Evolutionary conservation across 371 early-diverging fungal genomes (phyloP), one percentile per base, ranked within the genome.

Genomic region (Mucor plumbeus): DNA sequence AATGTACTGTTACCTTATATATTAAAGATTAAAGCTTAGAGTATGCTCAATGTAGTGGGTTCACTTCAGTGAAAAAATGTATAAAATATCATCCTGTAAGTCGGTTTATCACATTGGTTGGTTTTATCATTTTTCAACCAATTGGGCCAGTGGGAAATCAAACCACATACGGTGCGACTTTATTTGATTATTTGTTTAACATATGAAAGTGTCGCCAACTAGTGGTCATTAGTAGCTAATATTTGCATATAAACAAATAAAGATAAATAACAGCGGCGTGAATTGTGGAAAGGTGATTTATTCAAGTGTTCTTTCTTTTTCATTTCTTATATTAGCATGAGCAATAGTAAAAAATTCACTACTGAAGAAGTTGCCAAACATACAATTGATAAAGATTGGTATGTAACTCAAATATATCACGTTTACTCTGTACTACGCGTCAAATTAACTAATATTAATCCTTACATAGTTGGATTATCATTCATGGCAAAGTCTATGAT

Each of bases 401-500:
- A 72, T 11, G 26, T 14, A 43, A 59, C 41, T 7, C 19, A 21
- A 19, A 48, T 21, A 17, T 21, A 7, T 9, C 48, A 48, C 0
- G 4, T 19, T 7, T 4, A 26, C 3, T 26, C 26, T 26, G 26
- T 48, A 21, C 19, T 5, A 19, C 48, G 48, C 19, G 19, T 7
- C 11, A 38, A 11, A 38, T 38, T 5, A 11, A 38, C 38, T 38
- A 38, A 38, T 5, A 17, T 53, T 14, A 38, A 39, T 9, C 9
- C 7, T 26, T 21, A 5, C 11, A 53, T 14, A 66, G 92, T 73
- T 96, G 96, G 96, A 87, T 95, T 59, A 83, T 93, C 58, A 79
- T 95, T 34, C 86, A 91, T 67, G 91, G 87, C 63, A 84, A 90
- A 71, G 94, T 96, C 11, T 91, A 92, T 64, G 91, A 96, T 73